phyloP scores from a whole-genome alignment of 257 asterid species.

The Solanum gracilifrons region DNA sequence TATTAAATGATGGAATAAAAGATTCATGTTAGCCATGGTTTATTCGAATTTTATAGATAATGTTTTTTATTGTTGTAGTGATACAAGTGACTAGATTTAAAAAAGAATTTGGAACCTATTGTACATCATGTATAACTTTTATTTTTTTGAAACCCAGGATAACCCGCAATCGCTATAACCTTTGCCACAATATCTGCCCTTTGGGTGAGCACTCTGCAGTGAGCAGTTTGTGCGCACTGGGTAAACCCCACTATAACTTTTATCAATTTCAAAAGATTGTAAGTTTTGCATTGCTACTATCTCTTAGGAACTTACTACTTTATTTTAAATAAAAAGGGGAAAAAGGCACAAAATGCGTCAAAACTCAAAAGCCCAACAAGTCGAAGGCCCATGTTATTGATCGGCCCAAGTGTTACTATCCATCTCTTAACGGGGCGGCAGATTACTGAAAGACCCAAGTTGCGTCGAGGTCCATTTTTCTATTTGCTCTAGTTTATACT shows the following conservation, averaged over 20 bases:
- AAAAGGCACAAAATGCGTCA: background rate
- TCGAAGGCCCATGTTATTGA: background rate
- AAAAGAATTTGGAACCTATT: background rate
- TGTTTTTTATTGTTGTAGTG: background rate
- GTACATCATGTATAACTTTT: background rate
- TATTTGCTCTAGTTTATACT: too few relatives aligned
- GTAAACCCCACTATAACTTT: background rate
- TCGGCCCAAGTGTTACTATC: background rate
- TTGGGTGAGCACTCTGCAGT: too few relatives aligned
- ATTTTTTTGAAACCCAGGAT: background rate
- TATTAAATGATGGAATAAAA: background rate
- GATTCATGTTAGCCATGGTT: background rate
- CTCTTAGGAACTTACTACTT: background rate
- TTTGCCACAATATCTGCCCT: too few relatives aligned
- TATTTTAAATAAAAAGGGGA: background rate
- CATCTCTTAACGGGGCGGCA: too few relatives aligned
- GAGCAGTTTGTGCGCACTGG: too few relatives aligned
- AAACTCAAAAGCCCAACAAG: background rate
- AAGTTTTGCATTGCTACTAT: background rate
- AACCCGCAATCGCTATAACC: accelerated
- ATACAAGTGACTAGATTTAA: background rate
- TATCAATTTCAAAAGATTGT: background rate
- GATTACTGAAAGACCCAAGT: background rate
- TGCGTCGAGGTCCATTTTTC: too few relatives aligned
- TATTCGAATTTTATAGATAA: background rate